Evolutionary conservation across 129 eudicot genomes (phyloP).

Genomic region (Deinandra increscens): DNA sequence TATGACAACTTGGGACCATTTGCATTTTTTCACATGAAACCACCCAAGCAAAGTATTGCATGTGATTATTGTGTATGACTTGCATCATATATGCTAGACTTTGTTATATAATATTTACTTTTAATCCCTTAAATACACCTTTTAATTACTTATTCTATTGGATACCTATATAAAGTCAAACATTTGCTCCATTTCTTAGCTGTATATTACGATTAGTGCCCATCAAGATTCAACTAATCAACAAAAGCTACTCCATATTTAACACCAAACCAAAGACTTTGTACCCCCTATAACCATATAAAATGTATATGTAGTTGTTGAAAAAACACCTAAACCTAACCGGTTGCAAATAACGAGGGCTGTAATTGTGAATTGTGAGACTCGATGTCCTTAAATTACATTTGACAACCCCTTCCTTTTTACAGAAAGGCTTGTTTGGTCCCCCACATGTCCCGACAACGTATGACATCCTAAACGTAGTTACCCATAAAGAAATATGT

Average conservation of each 20-base stretch:
- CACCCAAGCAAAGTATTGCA: neutral
- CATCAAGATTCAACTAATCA: conserved; percentile 26
- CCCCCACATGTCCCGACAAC: conserved; percentile 41
- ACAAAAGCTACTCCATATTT: conserved; percentile 19
- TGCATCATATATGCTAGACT: neutral
- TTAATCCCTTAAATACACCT: neutral
- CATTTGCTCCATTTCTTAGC: neutral
- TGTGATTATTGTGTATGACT: neutral
- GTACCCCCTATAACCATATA: conserved; percentile 1
- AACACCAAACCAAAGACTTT: conserved; percentile 32
- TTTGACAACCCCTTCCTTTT: conserved; percentile 19
- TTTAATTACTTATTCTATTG: neutral
- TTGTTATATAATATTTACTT: neutral
- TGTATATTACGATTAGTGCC: neutral
- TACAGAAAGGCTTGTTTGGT: conserved; percentile 33
- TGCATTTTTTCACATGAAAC: neutral
- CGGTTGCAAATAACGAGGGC: conserved; percentile 18
- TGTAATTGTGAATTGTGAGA: conserved; percentile 21
- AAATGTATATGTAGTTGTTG: neutral
- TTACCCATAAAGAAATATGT: conserved; percentile 23
- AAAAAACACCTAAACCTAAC: conserved; percentile 18
- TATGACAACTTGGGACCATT: conserved; percentile 2
- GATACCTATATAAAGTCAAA: neutral
- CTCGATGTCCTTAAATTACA: conserved; percentile 27
- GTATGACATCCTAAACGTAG: conserved; percentile 32